phyloP scores from a whole-genome alignment of 352 stramenopile species.

The Thalassiosira exigua region DNA sequence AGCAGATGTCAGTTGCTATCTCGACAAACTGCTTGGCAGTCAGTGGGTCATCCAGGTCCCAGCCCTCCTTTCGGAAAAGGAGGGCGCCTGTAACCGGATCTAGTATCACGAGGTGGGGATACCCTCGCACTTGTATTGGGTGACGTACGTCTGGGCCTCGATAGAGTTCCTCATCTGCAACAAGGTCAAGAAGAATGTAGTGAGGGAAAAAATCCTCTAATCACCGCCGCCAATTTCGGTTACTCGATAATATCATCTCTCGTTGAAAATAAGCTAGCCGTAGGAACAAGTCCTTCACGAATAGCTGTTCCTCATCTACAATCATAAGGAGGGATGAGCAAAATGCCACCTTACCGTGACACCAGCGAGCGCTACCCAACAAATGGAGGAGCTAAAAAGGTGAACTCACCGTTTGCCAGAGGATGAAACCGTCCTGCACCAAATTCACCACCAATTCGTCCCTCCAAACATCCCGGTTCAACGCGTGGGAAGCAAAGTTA shows the following conservation, averaged over 20 bases:
- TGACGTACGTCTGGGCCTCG: constrained; percentile 73
- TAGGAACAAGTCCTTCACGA: too few relatives aligned
- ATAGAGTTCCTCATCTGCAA: constrained; percentile 20
- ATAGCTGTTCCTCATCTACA: too few relatives aligned
- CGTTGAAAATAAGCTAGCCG: too few relatives aligned
- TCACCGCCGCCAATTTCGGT: too few relatives aligned
- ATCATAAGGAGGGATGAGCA: too few relatives aligned
- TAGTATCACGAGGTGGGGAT: constrained; percentile 83
- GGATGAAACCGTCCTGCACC: constrained; percentile 92
- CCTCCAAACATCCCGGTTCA: constrained; percentile 95
- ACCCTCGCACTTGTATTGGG: constrained; percentile 79
- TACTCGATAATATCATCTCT: too few relatives aligned
- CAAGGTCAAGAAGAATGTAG: too few relatives aligned
- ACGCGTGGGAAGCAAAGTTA: constrained; percentile 93
- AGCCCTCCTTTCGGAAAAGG: constrained; percentile 84
- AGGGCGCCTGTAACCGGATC: constrained; percentile 79
- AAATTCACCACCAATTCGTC: constrained; percentile 94
- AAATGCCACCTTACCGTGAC: too few relatives aligned
- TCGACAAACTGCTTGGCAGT: constrained; percentile 80
- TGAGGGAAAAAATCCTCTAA: too few relatives aligned
- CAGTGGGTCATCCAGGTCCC: constrained; percentile 80
- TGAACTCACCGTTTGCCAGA: constrained; percentile 88
- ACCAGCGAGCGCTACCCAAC: too few relatives aligned
- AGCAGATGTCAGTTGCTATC: constrained; percentile 84
- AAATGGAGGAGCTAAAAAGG: background rate